Base-by-base conservation (phyloP, 768 basidiomycete genomes). In the Mycena sanguinolenta region DNA sequence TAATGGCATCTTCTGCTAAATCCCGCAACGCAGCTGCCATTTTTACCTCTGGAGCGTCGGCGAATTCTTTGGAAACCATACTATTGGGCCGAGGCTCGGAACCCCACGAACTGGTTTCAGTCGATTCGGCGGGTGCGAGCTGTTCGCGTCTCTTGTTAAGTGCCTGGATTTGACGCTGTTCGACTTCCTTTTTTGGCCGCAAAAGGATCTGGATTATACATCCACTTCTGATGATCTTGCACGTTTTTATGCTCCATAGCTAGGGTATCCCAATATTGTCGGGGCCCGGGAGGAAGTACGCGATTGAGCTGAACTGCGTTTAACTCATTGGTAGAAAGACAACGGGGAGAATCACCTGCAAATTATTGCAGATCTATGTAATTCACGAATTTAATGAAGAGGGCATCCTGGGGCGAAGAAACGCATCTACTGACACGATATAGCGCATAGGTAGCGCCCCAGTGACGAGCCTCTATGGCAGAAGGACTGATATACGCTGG, bases 161-260 rank as follows among this genome's bases (percentile, higher is more conserved):
- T 34, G 86, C 84, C 69, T 89, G 90, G 30, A 79, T 84, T 77
- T 94, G 93, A 39, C 93, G 84, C 52, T 89, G 86, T 17, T 90
- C 87, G 2, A 95, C 92, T 64, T 86, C 84, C 71, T 88, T 89
- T n/a, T 67, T 85, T 86, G 8, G 94, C 94, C 21, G 87, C 86
- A 75, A 96, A 97, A 2, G 95, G 96, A 83, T 97, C 95, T 8
- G 90, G 83, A n/a, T 89, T 86, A 74, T 93, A 97, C 89, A 95
- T 92, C 95, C 95, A 97, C 59, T 86, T 87, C 77, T 89, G 86
- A 77, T 95, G 93, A 3, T 89, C 86, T 1, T 91, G 90, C 4
- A 86, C 84, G 21, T 79, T 79, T 73, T 91, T 92, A 73, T 95
- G 94, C 75, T 95, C 92, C 3, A 80, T 80, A 10, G 89, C 89